phyloP scores from a whole-genome alignment of 2,329 filamentous ascomycete species.

The Botrytis deweyae region DNA sequence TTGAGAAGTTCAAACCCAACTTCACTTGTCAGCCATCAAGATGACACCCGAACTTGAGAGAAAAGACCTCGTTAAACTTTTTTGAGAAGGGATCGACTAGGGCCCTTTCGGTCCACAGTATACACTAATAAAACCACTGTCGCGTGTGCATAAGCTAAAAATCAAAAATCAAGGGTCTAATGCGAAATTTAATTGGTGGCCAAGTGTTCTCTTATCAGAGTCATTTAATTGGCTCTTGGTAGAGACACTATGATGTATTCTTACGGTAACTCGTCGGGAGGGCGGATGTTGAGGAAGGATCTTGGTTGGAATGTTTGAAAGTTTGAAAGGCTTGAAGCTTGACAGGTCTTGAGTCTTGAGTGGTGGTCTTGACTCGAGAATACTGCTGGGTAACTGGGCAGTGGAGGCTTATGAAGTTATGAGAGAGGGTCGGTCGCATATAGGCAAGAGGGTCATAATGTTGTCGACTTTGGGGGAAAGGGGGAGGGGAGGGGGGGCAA shows the following conservation, averaged over 20 bases:
- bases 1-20: not conserved
- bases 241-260: conserved; percentile 1
- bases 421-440: not conserved
- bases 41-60: not conserved
- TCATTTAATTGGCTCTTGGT: not conserved
- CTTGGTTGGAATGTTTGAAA: not conserved
- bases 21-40: not conserved
- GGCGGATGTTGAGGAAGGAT: not conserved
- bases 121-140: conserved; percentile 1
- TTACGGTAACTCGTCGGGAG: not conserved
- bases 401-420: not conserved
- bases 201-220: conserved; percentile 6
- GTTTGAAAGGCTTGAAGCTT: not conserved
- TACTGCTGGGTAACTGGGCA: not conserved
- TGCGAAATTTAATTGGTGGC: not conserved
- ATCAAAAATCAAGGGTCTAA: not conserved
- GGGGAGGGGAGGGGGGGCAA: too few species aligned
- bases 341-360: not conserved
- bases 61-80: not conserved
- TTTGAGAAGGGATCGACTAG: conserved; percentile 6
- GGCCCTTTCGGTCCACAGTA: not conserved
- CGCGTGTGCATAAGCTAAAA: conserved; percentile 11
- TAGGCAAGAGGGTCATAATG: not conserved
- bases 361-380: not conserved
- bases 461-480: not conserved